Base-by-base conservation (phyloP, 2,329 filamentous ascomycete genomes). In the Aspergillus ochraceus region DNA sequence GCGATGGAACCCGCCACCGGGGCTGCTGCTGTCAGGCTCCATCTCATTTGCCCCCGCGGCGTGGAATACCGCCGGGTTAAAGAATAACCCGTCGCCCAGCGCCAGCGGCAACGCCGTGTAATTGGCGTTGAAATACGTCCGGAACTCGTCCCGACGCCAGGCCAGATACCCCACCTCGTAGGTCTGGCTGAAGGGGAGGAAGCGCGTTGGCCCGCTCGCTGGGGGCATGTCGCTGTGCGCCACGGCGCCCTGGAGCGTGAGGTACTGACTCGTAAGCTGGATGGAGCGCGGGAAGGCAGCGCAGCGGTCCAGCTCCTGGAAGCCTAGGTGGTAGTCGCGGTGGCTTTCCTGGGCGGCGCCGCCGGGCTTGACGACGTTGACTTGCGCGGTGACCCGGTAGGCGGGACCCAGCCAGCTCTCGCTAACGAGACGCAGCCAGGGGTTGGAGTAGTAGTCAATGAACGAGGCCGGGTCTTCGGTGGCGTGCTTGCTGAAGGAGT, bases 301-400 rank as follows among this genome's bases (percentile, higher is more conserved):
- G 49, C 78, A 81, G 1, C 73, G 74, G 6, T 79, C 78, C 2
- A 77, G 68, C 0, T 81, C 83, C 69, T 87, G 84, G 72, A 88
- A 88, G 0, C 86, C 86, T 1, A 89, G 78, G 66, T 88, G 86
- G 67, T 88, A 88, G 67, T 89, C 86, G 1, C 86, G 79, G 67
- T 89, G 86, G 8, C 76, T 77, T 29, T 82, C 79, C 66, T 89
- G 86, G 0, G 86, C 77, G 39, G 79, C 74, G 0, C 84, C 84
- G 19, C 85, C 84, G 0, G 86, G 85, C 47, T 81, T 80, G 9
- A 88, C 86, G 52, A 87, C 80, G 67, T 89, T 89, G 46, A 87
- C 82, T 68, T 88, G 86, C 0, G 84, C 81, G 0, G 86, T 88
- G 49, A 88, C 69, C 22, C 83, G 81, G 70, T 88, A 88, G 2